Evolutionary conservation across 495 filamentous ascomycete species (phyloP), one percentile per base, ranked within the genome.

Genomic region (Pyrenopolyporus hunteri): DNA sequence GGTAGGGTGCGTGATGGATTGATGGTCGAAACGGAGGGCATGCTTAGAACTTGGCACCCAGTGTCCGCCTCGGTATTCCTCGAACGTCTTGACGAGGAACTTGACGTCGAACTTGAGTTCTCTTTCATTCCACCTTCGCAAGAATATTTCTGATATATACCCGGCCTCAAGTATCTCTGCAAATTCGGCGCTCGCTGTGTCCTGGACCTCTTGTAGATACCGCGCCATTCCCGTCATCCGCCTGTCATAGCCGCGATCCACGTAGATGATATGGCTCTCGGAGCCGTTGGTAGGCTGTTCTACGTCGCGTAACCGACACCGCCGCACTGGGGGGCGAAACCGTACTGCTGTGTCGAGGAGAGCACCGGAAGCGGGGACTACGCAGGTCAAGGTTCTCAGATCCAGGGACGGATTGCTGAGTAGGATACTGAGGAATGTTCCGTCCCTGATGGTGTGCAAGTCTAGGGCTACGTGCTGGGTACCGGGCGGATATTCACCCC

Each of bases 31-130:
- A 33, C 51, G 33, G 2, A 66, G 37, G 44, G 40, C 14, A 28
- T 65, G 62, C 1, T 59, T 32, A 1, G 56, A 60, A 28, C 44
- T 65, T 0, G 45, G 39, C 10, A 65, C 62, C 62, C 62, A 65
- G n/a, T 22, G 44, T 7, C 57, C 39, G 20, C 56, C 56, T 4
- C 62, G 63, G 19, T 52, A 66, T 46, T 66, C 63, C 33, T 60
- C 63, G 46, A 60, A 66, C 13, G 40, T 36, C 49, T 44, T 20
- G 13, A 52, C 45, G 7, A 17, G 11, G 22, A 65, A 46, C 14
- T 50, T 33, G 50, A 60, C 16, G 17, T 66, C 46, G 40, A 51
- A 65, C 19, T 10, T 13, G 23, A 11, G 2, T 19, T 51, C 46
- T 0, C 17, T 23, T 23, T 25, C 50, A 14, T 65, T 35, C 62